phyloP scores from a whole-genome alignment of 495 filamentous ascomycete genomes.

The Peziza echinospora region DNA sequence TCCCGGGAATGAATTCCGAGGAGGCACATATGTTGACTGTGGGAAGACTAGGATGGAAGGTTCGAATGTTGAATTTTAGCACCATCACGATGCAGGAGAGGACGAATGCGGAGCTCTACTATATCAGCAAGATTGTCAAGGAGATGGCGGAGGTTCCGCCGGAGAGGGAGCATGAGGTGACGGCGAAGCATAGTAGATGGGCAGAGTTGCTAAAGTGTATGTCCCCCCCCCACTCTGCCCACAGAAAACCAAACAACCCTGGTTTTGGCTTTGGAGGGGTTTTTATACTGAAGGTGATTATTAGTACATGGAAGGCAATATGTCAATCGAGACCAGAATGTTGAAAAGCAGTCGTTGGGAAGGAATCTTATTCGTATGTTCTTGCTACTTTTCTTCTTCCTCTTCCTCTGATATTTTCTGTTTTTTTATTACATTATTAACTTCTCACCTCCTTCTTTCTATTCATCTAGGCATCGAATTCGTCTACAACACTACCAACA shows the following conservation, averaged over 20 bases:
- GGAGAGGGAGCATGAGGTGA: conserved; percentile 29
- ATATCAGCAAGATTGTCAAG: conserved; percentile 56
- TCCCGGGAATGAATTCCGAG: conserved; percentile 26
- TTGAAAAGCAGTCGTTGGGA: conserved; percentile 21
- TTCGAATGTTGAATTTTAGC: conserved; percentile 51
- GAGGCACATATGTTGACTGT: conserved; percentile 73
- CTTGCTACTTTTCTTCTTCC: too few species aligned
- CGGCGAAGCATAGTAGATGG: conserved; percentile 46
- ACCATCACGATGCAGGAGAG: conserved; percentile 49
- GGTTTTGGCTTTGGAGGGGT: not conserved
- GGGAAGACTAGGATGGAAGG: conserved; percentile 46
- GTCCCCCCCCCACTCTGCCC: not conserved
- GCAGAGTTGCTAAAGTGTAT: conserved; percentile 38
- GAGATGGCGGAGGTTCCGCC: conserved; percentile 42
- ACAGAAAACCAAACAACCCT: too few species aligned
- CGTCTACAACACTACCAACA: not conserved
- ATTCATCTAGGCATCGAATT: not conserved
- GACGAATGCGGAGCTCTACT: conserved; percentile 76
- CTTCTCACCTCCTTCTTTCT: too few species aligned
- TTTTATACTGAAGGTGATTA: not conserved
- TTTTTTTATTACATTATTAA: too few species aligned
- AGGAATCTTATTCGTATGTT: conserved; percentile 7
- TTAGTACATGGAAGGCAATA: conserved; percentile 13
- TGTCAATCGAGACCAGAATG: conserved; percentile 40
- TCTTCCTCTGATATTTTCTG: too few species aligned